Percentiles rank a stretch among this genome's conserved stretches.
phyloP scores from a whole-genome alignment of 257 asterid species.

The Ehretia macrophylla region DNA sequence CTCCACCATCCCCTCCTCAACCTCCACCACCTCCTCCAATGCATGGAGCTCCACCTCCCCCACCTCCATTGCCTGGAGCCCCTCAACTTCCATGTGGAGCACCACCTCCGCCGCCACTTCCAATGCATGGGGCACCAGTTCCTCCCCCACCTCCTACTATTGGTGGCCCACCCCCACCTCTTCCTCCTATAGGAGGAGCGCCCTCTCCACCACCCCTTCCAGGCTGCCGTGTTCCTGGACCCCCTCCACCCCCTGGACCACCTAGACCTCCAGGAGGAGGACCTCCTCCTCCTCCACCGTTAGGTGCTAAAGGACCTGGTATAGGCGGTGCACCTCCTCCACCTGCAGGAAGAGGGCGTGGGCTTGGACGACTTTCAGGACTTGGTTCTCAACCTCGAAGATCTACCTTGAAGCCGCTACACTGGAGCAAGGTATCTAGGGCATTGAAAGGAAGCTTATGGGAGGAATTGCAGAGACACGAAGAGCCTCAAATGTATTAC shows the following conservation, averaged over 20 bases:
- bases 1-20: slow-evolving; percentile 23
- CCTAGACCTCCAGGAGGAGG: slow-evolving; percentile 43
- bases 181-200: slow-evolving; percentile 15
- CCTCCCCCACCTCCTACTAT: slow-evolving; percentile 22
- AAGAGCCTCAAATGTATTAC: slow-evolving; percentile 80
- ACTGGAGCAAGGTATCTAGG: slow-evolving; percentile 98
- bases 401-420: slow-evolving; percentile 90
- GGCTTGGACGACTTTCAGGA: slow-evolving; percentile 51
- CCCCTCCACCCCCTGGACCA: slow-evolving; percentile 47
- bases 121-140: background rate
- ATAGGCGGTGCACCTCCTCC: slow-evolving; percentile 51
- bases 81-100: slow-evolving; percentile 16
- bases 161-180: slow-evolving; percentile 13
- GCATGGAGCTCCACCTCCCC: slow-evolving; percentile 5
- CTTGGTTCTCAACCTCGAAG: slow-evolving; percentile 47
- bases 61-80: slow-evolving; percentile 17
- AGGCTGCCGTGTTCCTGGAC: slow-evolving; percentile 23
- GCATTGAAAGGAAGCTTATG: slow-evolving; percentile 97
- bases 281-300: slow-evolving; percentile 44
- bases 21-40: slow-evolving; percentile 14
- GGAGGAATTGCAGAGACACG: slow-evolving; percentile 92
- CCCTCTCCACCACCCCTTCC: slow-evolving; percentile 12
- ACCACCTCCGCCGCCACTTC: slow-evolving; percentile 29
- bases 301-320: slow-evolving; percentile 65
- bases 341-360: slow-evolving; percentile 64